A percentile compares a stretch with the other conserved stretches of the same genome.
These are phyloP conservation scores for Wallemia hederae DNA, from an alignment of 1,284 basidiomycete species.

Conservation along the genomic window DNA sequence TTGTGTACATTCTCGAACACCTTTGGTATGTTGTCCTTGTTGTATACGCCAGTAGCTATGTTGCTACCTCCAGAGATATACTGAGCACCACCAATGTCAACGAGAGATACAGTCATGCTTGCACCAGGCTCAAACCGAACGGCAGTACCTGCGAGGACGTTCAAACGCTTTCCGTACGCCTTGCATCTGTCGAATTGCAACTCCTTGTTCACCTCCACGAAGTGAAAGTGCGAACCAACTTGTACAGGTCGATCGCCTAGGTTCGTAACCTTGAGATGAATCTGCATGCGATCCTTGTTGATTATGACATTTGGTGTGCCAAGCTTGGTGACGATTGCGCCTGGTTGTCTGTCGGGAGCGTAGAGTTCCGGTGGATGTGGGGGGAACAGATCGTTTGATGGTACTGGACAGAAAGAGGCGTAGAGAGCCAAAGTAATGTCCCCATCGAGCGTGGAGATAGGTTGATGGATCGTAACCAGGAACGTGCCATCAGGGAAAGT, in stretches of 20 bases:
- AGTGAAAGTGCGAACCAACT: conserved; percentile 79
- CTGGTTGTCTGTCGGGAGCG: conserved; percentile 30
- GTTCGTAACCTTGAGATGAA: conserved; percentile 56
- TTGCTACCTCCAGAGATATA: conserved; percentile 53
- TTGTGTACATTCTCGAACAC: conserved; percentile 18
- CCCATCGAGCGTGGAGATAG: conserved; percentile 56
- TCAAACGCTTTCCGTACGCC: conserved; percentile 58
- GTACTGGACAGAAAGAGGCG: conserved; percentile 69
- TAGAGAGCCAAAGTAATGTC: conserved; percentile 56
- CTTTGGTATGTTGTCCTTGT: conserved; percentile 20
- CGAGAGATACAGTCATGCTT: conserved; percentile 50
- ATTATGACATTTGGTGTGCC: conserved; percentile 32
- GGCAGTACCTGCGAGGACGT: conserved; percentile 79
- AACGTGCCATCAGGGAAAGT: conserved; percentile 69
- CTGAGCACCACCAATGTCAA: conserved; percentile 41
- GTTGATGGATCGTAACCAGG: conserved; percentile 77
- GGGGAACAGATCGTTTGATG: conserved; percentile 34
- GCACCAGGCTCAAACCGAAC: conserved; percentile 92
- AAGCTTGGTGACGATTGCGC: conserved; percentile 38
- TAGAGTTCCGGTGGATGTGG: conserved; percentile 23
- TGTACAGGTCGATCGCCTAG: conserved; percentile 83
- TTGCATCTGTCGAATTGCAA: conserved; percentile 54
- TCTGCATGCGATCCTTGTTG: conserved; percentile 37
- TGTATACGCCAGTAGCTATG: conserved; percentile 31
- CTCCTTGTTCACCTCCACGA: conserved; percentile 60